phyloP scores from a whole-genome alignment of 2,329 filamentous ascomycete species.

The Colletotrichum incanum region DNA sequence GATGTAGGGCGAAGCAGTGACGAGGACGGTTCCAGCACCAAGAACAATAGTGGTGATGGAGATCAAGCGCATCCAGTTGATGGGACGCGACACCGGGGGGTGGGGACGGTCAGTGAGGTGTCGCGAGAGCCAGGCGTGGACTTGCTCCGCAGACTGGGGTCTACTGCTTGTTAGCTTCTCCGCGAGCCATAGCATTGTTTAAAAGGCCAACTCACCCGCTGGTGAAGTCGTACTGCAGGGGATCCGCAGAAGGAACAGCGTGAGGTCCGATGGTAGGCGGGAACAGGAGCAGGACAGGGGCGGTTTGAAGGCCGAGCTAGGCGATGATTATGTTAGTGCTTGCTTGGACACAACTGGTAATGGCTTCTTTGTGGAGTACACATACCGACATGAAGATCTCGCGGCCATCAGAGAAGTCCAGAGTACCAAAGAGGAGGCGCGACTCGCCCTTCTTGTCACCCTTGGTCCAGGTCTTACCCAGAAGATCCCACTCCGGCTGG shows the following conservation, averaged over 20 bases:
- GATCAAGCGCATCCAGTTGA: constrained; percentile 87
- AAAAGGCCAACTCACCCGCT: constrained; percentile 72
- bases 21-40: constrained; percentile 77
- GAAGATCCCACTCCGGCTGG: constrained; percentile 92
- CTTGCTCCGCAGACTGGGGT: constrained; percentile 80
- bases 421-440: constrained; percentile 82
- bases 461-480: constrained; percentile 89
- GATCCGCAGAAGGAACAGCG: constrained; percentile 78
- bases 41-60: constrained; percentile 78
- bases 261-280: constrained; percentile 87
- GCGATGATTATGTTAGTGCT: constrained; percentile 25
- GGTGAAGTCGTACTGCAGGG: constrained; percentile 88
- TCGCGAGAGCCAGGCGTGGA: constrained; percentile 84
- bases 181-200: background rate
- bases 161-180: constrained; percentile 59
- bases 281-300: constrained; percentile 90
- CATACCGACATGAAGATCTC: constrained; percentile 88
- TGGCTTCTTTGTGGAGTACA: constrained; percentile 19
- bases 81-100: constrained; percentile 83
- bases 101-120: constrained; percentile 85
- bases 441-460: constrained; percentile 84
- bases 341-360: background rate
- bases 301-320: constrained; percentile 93
- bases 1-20: constrained; percentile 83
- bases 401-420: constrained; percentile 91